phyloP scores from a whole-genome alignment of 2,329 filamentous ascomycete species.

The Chaetothyriales sp. region DNA sequence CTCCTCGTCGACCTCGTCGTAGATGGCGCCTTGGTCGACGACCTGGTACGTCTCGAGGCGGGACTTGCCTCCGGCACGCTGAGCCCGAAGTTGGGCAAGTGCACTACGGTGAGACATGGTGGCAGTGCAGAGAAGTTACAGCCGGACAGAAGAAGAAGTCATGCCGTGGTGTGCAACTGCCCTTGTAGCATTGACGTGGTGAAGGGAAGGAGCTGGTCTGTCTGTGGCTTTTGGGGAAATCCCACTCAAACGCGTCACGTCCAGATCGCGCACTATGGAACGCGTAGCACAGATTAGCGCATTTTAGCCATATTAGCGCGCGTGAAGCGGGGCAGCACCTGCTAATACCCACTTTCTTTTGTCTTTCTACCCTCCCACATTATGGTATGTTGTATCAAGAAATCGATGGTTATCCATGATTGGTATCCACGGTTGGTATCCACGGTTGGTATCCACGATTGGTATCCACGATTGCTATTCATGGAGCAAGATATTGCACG shows the following conservation, averaged over 20 bases:
- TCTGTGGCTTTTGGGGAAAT: neutral
- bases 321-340: neutral
- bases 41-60: slow-evolving; percentile 77
- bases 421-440: too few species aligned
- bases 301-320: too few species aligned
- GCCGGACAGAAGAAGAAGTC: neutral
- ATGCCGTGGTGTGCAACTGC: neutral
- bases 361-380: too few species aligned
- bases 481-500: neutral
- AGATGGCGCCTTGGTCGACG: slow-evolving; percentile 68
- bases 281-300: neutral
- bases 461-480: too few species aligned
- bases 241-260: neutral
- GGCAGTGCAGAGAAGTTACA: neutral
- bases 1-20: slow-evolving; percentile 93
- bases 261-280: neutral
- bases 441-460: too few species aligned
- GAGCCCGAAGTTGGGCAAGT: slow-evolving; percentile 64
- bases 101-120: slow-evolving; percentile 17
- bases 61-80: slow-evolving; percentile 83
- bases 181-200: neutral
- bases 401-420: too few species aligned
- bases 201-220: neutral
- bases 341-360: too few species aligned
- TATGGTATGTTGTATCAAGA: too few species aligned